Evolutionary conservation across 352 stramenopile genomes (phyloP).

Genomic region (Pythium apleroticum): DNA sequence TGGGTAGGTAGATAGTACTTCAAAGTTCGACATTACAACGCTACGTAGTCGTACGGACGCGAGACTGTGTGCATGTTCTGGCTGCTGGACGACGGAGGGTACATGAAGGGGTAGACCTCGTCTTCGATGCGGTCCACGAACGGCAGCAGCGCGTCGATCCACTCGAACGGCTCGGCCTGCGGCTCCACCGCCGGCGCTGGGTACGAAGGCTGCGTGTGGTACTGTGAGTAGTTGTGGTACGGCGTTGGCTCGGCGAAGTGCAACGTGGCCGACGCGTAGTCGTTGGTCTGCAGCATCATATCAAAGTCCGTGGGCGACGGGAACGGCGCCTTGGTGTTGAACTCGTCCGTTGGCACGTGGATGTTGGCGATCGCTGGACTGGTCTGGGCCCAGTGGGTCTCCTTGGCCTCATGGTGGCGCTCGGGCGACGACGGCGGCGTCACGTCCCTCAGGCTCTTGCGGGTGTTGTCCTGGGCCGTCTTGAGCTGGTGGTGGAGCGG

Average conservation of each 20-base stretch:
- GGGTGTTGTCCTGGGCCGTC: background rate
- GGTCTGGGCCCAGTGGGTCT: background rate
- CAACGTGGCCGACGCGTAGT: background rate
- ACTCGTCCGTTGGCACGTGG: background rate
- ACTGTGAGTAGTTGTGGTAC: background rate
- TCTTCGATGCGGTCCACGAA: constrained; percentile 9
- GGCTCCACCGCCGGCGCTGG: background rate
- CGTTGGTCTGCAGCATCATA: constrained; percentile 3
- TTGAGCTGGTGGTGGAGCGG: background rate
- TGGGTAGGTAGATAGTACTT: background rate
- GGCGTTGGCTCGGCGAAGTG: background rate
- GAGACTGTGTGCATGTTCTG: background rate
- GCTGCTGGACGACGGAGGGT: background rate
- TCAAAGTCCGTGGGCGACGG: constrained; percentile 11
- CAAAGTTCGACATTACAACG: background rate
- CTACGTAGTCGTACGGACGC: background rate
- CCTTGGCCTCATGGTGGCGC: background rate
- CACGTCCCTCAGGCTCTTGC: background rate
- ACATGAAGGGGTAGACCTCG: constrained; percentile 5
- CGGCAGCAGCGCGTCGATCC: constrained; percentile 9
- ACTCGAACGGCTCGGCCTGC: background rate
- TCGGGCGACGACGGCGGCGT: background rate
- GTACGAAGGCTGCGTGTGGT: background rate
- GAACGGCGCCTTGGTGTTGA: constrained; percentile 1
- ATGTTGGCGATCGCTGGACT: background rate